These are phyloP conservation scores for Clitopilus passeckerianus DNA, from an alignment of 768 basidiomycete genomes.

Conservation along the genomic window DNA sequence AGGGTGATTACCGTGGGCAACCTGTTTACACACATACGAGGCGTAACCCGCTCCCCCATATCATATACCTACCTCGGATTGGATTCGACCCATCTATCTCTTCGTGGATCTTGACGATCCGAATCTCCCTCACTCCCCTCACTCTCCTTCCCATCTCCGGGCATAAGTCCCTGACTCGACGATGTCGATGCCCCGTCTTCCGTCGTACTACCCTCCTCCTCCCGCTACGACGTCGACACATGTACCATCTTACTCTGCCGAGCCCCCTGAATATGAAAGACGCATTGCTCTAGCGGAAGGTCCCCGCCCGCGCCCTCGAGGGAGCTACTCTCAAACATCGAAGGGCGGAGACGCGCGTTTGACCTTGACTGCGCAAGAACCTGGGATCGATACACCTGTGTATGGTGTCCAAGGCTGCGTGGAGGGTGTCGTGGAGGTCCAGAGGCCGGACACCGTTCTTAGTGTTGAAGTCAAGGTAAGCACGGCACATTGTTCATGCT, in stretches of 20 bases:
- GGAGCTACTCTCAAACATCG: constrained; percentile 55
- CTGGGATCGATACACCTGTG: constrained; percentile 44
- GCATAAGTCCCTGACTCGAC: constrained; percentile 1
- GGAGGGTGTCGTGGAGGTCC: constrained; percentile 51
- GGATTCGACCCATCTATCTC: not conserved
- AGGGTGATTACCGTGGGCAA: not conserved
- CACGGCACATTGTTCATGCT: not conserved
- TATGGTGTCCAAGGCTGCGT: constrained; percentile 50
- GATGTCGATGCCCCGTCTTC: constrained; percentile 55
- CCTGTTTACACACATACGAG: not conserved
- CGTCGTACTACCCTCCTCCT: constrained; percentile 37
- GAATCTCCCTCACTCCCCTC: not conserved
- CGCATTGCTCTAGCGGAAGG: constrained; percentile 43
- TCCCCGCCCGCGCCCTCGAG: constrained; percentile 31
- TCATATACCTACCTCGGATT: not conserved
- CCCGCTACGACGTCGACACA: constrained; percentile 27
- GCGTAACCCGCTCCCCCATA: not conserved
- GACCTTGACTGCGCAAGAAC: constrained; percentile 47
- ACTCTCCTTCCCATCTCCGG: not conserved
- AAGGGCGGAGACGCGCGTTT: constrained; percentile 43
- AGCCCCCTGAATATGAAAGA: constrained; percentile 50
- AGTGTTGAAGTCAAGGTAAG: constrained; percentile 62
- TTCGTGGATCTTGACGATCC: not conserved
- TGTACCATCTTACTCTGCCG: constrained; percentile 39
- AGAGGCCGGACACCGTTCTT: constrained; percentile 49